Evolutionary conservation across 768 basidiomycete genomes (phyloP).

Genomic region (Termitomyces sp.): DNA sequence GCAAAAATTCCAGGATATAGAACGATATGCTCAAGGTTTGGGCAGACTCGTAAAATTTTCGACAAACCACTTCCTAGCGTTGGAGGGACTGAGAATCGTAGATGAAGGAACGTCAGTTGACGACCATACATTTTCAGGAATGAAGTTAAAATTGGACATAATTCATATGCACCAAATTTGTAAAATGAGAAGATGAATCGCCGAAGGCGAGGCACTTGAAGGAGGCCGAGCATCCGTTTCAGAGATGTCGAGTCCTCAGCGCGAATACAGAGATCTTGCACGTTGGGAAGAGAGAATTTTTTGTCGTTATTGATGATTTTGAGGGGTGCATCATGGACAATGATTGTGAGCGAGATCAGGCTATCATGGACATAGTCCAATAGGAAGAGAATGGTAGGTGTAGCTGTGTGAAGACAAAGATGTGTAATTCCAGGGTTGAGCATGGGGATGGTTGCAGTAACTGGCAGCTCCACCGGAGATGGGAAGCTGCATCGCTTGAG

Average conservation of each 20-base stretch:
- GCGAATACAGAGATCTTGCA: background rate
- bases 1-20: background rate
- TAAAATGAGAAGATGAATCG: background rate
- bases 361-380: background rate
- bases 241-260: background rate
- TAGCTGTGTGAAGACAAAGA: background rate
- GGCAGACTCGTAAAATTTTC: background rate
- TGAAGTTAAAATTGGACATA: background rate
- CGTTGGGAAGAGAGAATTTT: background rate
- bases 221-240: background rate
- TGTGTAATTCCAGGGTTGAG: background rate
- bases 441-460: background rate
- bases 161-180: background rate
- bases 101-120: background rate
- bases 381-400: background rate
- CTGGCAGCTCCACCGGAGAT: background rate
- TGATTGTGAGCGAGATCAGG: background rate
- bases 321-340: background rate
- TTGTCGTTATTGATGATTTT: background rate
- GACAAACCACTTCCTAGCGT: background rate
- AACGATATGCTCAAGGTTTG: background rate
- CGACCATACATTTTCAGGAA: background rate
- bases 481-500: background rate
- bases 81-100: background rate
- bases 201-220: background rate